Percentiles rank a stretch among this genome's conserved stretches.
Evolutionary conservation across 1,139 yeast genomes (phyloP).

Genomic region (Yamadazyma membranifaciens): DNA sequence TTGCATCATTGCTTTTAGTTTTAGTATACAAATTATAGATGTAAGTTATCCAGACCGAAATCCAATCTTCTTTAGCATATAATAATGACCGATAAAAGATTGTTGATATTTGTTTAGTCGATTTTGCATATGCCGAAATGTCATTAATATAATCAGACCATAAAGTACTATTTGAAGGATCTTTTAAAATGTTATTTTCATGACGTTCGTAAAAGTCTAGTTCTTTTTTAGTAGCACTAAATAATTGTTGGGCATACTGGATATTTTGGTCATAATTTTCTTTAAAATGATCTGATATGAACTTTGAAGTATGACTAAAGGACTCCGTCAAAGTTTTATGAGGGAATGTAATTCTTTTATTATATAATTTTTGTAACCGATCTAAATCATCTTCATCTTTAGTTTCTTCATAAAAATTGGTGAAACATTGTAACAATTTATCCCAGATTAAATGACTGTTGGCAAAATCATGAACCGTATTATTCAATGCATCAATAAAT

Average conservation of each 20-base stretch:
- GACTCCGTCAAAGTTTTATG: conserved; percentile 43
- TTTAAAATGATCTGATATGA: conserved; percentile 31
- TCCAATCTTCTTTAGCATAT: conserved; percentile 15
- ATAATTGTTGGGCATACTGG: conserved; percentile 36
- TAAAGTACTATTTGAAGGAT: conserved; percentile 17
- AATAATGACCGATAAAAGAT: conserved; percentile 24
- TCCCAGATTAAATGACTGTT: conserved; percentile 38
- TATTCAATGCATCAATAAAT: conserved; percentile 23
- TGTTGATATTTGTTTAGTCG: conserved; percentile 15
- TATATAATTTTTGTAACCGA: conserved; percentile 23
- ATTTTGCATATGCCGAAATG: conserved; percentile 21
- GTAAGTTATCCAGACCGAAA: conserved; percentile 30
- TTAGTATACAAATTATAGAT: conserved; percentile 23
- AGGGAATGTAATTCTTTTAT: conserved; percentile 40
- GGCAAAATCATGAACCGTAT: conserved; percentile 33
- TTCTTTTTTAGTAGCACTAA: conserved; percentile 25
- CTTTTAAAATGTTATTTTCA: conserved; percentile 20
- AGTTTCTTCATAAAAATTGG: conserved; percentile 10
- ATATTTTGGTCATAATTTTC: conserved; percentile 39
- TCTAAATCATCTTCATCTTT: conserved; percentile 18
- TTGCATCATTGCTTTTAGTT: conserved; percentile 1
- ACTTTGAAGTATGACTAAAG: conserved; percentile 41
- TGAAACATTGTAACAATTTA: conserved; percentile 17
- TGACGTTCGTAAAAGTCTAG: conserved; percentile 27
- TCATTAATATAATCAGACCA: conserved; percentile 36